Conservation (phyloP, 768 basidiomycete species). For the Suillus placidus region DNA sequence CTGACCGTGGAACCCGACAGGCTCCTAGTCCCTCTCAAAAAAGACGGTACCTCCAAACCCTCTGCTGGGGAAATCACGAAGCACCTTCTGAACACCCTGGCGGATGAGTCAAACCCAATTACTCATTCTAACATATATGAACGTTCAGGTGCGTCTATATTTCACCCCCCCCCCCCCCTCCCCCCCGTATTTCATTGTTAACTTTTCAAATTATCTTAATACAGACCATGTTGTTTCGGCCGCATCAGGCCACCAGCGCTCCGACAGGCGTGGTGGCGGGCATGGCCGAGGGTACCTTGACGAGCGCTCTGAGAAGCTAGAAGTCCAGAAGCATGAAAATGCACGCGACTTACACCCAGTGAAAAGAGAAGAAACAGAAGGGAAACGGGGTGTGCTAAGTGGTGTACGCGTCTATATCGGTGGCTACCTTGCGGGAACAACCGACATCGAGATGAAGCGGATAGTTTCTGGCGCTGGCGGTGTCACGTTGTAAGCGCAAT, state of each 20-base stretch:
- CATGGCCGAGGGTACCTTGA: constrained; percentile 42
- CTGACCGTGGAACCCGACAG: constrained; percentile 14
- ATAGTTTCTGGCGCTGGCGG: constrained; percentile 71
- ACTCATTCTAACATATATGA: constrained; percentile 69
- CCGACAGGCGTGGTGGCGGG: constrained; percentile 43
- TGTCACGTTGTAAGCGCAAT: constrained; percentile 53
- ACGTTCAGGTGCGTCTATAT: constrained; percentile 53
- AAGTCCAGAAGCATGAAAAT: constrained; percentile 27
- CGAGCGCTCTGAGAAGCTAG: constrained; percentile 51
- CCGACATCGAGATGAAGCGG: constrained; percentile 79
- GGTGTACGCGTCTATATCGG: constrained; percentile 67
- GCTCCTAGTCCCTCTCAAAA: constrained; percentile 34
- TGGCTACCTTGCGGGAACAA: constrained; percentile 70
- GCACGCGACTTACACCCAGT: constrained; percentile 11
- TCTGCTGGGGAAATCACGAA: constrained; percentile 54
- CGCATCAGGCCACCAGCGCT: constrained; percentile 69
- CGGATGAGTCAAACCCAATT: constrained; percentile 73
- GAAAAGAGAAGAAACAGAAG: constrained; percentile 1
- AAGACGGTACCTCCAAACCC: constrained; percentile 33
- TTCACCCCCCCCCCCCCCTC: not conserved
- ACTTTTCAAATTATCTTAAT: not conserved
- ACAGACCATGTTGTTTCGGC: constrained; percentile 63
- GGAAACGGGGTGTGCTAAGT: constrained; percentile 33
- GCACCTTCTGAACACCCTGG: constrained; percentile 61
- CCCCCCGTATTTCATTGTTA: not conserved